Evolutionary conservation across 192 early-diverging fungal species (phyloP).

Genomic region (Backusella macrospora): DNA sequence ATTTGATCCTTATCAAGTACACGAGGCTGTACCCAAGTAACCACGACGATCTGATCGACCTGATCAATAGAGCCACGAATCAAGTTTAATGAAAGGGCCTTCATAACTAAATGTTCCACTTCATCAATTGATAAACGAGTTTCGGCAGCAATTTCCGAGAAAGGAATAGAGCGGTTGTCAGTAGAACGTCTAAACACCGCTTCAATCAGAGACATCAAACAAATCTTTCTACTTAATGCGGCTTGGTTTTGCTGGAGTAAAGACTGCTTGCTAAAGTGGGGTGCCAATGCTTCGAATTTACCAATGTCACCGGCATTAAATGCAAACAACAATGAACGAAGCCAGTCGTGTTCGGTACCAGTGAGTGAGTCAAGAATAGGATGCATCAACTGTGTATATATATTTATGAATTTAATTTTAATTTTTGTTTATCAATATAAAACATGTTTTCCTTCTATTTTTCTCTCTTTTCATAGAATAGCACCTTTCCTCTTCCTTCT

Average conservation of each 20-base stretch:
- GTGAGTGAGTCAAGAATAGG: slow-evolving; percentile 80
- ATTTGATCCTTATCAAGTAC: slow-evolving; percentile 92
- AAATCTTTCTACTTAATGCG: slow-evolving; percentile 93
- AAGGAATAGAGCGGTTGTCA: slow-evolving; percentile 77
- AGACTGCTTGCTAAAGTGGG: slow-evolving; percentile 76
- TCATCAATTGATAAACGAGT: slow-evolving; percentile 77
- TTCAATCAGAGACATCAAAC: slow-evolving; percentile 97
- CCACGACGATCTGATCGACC: slow-evolving; percentile 83
- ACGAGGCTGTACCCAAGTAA: slow-evolving; percentile 98
- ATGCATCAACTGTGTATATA: slow-evolving; percentile 72
- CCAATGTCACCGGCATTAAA: slow-evolving; percentile 96
- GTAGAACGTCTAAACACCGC: slow-evolving; percentile 84
- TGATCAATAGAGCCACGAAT: slow-evolving; percentile 96
- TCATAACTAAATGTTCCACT: slow-evolving; percentile 98
- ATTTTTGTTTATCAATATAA: not conserved
- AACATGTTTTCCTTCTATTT: slow-evolving; percentile 32
- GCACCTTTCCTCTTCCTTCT: slow-evolving; percentile 30
- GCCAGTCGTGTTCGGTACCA: slow-evolving; percentile 83
- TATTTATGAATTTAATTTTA: not conserved
- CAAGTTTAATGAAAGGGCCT: slow-evolving; percentile 90
- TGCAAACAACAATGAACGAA: slow-evolving; percentile 80
- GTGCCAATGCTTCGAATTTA: slow-evolving; percentile 81
- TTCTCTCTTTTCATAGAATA: not conserved
- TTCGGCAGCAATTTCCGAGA: slow-evolving; percentile 80
- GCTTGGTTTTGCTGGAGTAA: slow-evolving; percentile 75